Base-by-base conservation (phyloP, 1,139 yeast species). In the Protomyces arabidopsidicola region DNA sequence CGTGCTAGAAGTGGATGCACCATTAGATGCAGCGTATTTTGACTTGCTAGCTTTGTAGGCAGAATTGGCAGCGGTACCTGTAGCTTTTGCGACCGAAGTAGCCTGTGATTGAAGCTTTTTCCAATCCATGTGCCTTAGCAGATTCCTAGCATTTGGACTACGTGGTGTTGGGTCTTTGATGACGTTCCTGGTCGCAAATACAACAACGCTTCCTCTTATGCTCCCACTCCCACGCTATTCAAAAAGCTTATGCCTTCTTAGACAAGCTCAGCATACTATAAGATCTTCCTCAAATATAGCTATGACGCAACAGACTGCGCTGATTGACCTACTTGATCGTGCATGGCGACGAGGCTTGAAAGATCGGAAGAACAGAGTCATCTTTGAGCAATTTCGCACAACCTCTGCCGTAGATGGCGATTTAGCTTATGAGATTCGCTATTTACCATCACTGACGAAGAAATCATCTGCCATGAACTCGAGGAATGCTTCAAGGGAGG, bases 371-470 rank as follows among this genome's bases (percentile, higher is more conserved):
- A 14, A 42, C 22, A n/a, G 27, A 18, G 48, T 42, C 22, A 42
- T 42, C 48, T 42, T 16, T 42, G 48, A 42, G 12, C 22, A 16
- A 4, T 42, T 42, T 18, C 48, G 24, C 24, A 42, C 48, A 10
- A n/a, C 18, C 12, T n/a, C 48, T 16, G 20, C 22, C 24, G 5
- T 18, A 31, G 53, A 42, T 20, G 20, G 39, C 12, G 39, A 31
- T 5, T 18, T 58, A 2, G 56, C 62, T 2, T 58, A n/a, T 36
- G 62, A 58, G 45, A 55, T 50, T 14, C 53, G 62, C 27, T 58
- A 52, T 42, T 24, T 58, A 9, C 62, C 62, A 3, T 58, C 56
- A 14, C 52, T 58, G 35, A 53, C 51, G 45, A 58, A 45, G 56
- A 58, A 58, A 36, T 50, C 62, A 3, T 42, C 48, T 4, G 48